A percentile compares a stretch with the other conserved stretches of the same genome.
Evolutionary conservation across 768 basidiomycete genomes (phyloP).

Genomic region (Mycena haematopus): DNA sequence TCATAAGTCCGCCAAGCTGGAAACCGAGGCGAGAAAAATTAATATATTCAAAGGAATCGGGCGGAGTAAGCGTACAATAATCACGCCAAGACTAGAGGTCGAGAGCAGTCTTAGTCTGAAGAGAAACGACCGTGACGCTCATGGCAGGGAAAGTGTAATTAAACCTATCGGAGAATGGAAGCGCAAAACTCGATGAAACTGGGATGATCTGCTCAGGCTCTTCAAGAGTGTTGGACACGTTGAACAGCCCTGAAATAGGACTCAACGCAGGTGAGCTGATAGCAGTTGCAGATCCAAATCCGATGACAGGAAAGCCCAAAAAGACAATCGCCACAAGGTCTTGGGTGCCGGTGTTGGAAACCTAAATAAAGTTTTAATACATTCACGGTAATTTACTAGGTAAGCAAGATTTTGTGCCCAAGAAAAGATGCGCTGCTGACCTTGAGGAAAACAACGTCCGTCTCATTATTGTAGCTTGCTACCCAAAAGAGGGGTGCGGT

Average conservation of each 20-base stretch:
- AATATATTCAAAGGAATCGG: background rate
- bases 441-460: slow-evolving; percentile 42
- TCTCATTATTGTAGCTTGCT: slow-evolving; percentile 43
- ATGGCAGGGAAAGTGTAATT: slow-evolving; percentile 44
- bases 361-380: slow-evolving; percentile 28
- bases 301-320: slow-evolving; percentile 37
- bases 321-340: slow-evolving; percentile 43
- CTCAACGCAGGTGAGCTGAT: slow-evolving; percentile 38
- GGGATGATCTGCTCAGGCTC: slow-evolving; percentile 41
- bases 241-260: slow-evolving; percentile 41
- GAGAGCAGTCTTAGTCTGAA: slow-evolving; percentile 27
- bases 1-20: background rate
- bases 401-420: background rate
- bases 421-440: slow-evolving; percentile 26
- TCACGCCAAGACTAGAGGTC: background rate
- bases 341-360: slow-evolving; percentile 37
- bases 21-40: slow-evolving; percentile 13
- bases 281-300: slow-evolving; percentile 34
- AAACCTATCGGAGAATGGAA: slow-evolving; percentile 38
- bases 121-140: slow-evolving; percentile 39
- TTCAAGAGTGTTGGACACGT: slow-evolving; percentile 40
- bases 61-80: too few species aligned
- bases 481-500: slow-evolving; percentile 42
- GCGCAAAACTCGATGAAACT: slow-evolving; percentile 36
- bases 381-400: background rate